Evolutionary conservation across 495 filamentous ascomycete genomes (phyloP).

Genomic region (Antarctomyces pellizariae): DNA sequence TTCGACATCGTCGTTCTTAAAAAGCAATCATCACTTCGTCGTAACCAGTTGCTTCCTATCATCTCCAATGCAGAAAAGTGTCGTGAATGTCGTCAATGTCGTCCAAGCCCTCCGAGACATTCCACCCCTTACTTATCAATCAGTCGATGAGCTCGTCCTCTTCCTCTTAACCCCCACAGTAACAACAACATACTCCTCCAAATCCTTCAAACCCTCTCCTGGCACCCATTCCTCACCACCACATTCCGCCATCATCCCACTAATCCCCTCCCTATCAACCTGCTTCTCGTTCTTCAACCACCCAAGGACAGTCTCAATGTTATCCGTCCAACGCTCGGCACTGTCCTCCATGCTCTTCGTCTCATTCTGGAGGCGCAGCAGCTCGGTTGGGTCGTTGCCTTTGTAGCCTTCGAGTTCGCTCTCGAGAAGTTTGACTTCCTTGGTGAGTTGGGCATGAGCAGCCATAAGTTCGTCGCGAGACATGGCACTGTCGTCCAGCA

Average conservation of each 20-base stretch:
- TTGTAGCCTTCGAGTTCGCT: slow-evolving; percentile 23
- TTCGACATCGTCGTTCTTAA: too few species aligned
- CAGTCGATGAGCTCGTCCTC: too few species aligned
- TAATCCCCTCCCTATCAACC: slow-evolving; percentile 27
- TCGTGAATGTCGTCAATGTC: neutral
- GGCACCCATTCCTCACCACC: slow-evolving; percentile 43
- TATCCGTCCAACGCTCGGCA: slow-evolving; percentile 34
- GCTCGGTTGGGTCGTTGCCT: slow-evolving; percentile 26
- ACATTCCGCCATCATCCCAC: slow-evolving; percentile 25
- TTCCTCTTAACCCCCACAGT: too few species aligned
- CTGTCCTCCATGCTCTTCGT: slow-evolving; percentile 20
- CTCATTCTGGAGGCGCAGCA: slow-evolving; percentile 27
- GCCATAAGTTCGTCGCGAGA: slow-evolving; percentile 12
- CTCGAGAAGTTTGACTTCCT: slow-evolving; percentile 17
- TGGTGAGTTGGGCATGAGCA: slow-evolving; percentile 14
- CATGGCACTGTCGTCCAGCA: slow-evolving; percentile 9
- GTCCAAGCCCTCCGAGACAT: neutral
- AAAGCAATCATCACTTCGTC: too few species aligned
- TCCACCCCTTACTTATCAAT: slow-evolving; percentile 2
- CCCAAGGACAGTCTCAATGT: slow-evolving; percentile 37
- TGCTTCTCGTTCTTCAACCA: slow-evolving; percentile 27
- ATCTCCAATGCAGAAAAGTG: neutral
- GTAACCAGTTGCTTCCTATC: neutral
- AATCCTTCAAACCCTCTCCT: slow-evolving; percentile 34
- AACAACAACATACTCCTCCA: neutral